Evolutionary conservation across 2,329 filamentous ascomycete genomes (phyloP), one percentile per base, ranked within the genome.

Genomic region (Alternaria longipes): DNA sequence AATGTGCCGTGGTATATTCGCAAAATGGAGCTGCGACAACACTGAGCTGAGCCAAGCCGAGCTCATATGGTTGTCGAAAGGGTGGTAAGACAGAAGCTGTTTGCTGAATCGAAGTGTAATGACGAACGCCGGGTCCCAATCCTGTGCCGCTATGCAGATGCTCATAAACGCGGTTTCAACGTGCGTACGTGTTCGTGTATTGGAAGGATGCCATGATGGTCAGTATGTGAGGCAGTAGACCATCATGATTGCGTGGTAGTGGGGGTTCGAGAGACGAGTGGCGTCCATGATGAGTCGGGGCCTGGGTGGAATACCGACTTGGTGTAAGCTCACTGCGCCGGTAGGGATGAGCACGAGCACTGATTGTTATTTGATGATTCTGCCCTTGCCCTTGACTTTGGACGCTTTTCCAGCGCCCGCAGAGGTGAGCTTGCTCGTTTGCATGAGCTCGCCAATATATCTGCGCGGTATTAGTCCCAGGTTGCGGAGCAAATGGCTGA

Each of bases 391-490:
- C 64, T 81, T 81, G 63, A 66, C 73, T 71, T 85, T 87, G 65
- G 79, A 78, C 67, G 78, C 80, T 72, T 86, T 86, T 36, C 81
- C 80, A 54, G 84, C 83, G 56, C 81, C 82, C 36, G 84, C 80
- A 4, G 82, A 82, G n/a, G 82, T 84, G 72, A 89, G 84, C 74
- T 88, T 88, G 70, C 83, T 85, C 69, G 87, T 89, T 72, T 92
- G 92, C 87, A 97, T 98, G 56, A 98, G 85, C 75, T 97, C 94
- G 67, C 94, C 94, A 73, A 98, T 98, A 78, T 98, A 98, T 79
- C 97, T 97, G 62, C 7, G 2, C 8, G 22, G 4, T 20, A 60
- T 72, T 67, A 78, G 71, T 45, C 34, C 50, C 8, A 16, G 24
- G 24, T 11, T 8, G 14, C 20, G 14, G 41, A 14, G 6, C 5